These are phyloP conservation scores for Linnemannia schmuckeri DNA, from an alignment of 192 early-diverging fungal species.

Conservation along the genomic window DNA sequence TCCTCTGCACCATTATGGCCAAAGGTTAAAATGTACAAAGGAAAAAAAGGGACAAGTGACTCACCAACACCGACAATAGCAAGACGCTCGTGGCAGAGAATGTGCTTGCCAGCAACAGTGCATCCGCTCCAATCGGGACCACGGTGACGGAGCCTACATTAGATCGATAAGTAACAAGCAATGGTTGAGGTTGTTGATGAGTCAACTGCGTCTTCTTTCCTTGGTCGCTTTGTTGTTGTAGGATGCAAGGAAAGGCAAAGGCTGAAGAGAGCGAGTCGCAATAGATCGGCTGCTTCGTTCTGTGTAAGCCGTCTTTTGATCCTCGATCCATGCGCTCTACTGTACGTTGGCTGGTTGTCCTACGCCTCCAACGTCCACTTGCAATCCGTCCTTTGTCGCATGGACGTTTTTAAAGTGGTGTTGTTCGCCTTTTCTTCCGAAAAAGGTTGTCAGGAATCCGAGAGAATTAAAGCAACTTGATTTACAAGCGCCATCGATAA, in stretches of 20 bases:
- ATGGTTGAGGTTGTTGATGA: not conserved
- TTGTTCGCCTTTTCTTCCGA: not conserved
- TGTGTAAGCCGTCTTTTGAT: not conserved
- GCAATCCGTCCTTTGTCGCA: not conserved
- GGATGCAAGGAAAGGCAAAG: not conserved
- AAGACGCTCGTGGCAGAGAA: constrained; percentile 97
- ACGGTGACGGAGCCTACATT: constrained; percentile 88
- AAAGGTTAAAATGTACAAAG: not conserved
- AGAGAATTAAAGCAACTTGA: not conserved
- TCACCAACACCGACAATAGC: constrained; percentile 98
- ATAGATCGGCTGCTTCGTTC: not conserved
- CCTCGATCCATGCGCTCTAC: not conserved
- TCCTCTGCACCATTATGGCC: not conserved
- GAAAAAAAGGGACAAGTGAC: constrained; percentile 36
- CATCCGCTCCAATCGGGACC: constrained; percentile 99
- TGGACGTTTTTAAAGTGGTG: not conserved
- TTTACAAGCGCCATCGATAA: not conserved
- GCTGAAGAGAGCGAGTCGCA: not conserved
- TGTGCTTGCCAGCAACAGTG: constrained; percentile 82
- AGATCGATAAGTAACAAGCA: not conserved
- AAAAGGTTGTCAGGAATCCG: not conserved
- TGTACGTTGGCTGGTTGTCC: not conserved
- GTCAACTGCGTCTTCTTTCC: not conserved
- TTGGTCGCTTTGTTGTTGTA: not conserved
- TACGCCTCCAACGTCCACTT: not conserved